A percentile compares a stretch with the other conserved stretches of the same genome.
Evolutionary conservation across 108 stramenopile genomes (phyloP).

Genomic region (Conticribra weissflogii): DNA sequence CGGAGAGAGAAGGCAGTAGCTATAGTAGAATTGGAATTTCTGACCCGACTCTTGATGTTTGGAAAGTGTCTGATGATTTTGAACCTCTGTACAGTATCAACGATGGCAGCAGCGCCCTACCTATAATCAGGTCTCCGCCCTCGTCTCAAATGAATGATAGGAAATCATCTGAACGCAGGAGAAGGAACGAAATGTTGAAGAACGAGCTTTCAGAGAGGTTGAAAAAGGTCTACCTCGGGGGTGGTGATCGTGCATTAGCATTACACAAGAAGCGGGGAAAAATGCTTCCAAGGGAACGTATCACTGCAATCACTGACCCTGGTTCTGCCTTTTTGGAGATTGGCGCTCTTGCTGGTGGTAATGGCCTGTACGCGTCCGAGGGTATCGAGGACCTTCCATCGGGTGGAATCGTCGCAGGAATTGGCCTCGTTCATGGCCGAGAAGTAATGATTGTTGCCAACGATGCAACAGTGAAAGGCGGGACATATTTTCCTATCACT

Average conservation of each 20-base stretch:
- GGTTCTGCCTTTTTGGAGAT: slow-evolving; percentile 96
- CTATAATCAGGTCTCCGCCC: slow-evolving; percentile 33
- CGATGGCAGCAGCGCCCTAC: slow-evolving; percentile 31
- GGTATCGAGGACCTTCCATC: slow-evolving; percentile 75
- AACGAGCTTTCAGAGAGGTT: slow-evolving; percentile 34
- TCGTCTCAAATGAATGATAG: slow-evolving; percentile 33
- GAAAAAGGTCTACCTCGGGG: slow-evolving; percentile 49
- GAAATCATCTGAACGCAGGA: slow-evolving; percentile 37
- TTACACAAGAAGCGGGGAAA: slow-evolving; percentile 89
- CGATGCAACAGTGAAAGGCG: slow-evolving; percentile 99
- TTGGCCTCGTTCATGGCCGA: slow-evolving; percentile 89
- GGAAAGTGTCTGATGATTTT: slow-evolving; percentile 38
- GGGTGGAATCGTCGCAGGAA: slow-evolving; percentile 96
- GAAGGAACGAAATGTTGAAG: slow-evolving; percentile 30
- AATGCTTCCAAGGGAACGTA: slow-evolving; percentile 93
- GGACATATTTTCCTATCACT: slow-evolving; percentile 98
- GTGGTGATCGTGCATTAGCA: slow-evolving; percentile 63
- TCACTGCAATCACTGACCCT: slow-evolving; percentile 88
- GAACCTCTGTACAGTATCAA: slow-evolving; percentile 23
- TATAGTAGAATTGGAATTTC: slow-evolving; percentile 1
- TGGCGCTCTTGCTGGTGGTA: slow-evolving; percentile 86
- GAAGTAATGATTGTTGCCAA: slow-evolving; percentile 97
- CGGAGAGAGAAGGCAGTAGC: not conserved
- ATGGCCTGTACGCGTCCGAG: slow-evolving; percentile 51
- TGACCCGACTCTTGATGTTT: slow-evolving; percentile 46